Conservation (phyloP, 2,329 filamentous ascomycete species). For the Beauveria sp. region DNA sequence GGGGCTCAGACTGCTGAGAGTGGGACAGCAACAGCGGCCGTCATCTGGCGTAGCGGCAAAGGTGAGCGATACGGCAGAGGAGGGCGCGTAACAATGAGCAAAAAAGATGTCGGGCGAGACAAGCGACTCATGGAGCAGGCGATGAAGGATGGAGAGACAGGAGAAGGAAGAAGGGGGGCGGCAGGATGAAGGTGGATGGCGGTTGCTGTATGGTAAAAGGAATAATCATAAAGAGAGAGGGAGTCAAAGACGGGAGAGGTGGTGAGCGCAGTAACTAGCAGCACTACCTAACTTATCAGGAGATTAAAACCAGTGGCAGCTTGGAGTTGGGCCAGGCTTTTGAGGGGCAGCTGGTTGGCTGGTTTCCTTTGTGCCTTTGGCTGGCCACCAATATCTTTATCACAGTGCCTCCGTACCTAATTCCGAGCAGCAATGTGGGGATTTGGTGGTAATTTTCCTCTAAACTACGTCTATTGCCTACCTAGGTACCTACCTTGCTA, state of each 20-base stretch:
- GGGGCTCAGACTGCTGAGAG: constrained; percentile 20
- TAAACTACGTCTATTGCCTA: too few species aligned
- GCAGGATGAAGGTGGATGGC: background rate
- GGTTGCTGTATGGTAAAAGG: background rate
- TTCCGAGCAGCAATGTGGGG: too few species aligned
- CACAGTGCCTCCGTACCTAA: too few species aligned
- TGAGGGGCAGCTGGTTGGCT: too few species aligned
- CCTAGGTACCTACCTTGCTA: too few species aligned
- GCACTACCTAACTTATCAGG: background rate
- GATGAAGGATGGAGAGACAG: background rate
- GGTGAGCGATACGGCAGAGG: constrained; percentile 6
- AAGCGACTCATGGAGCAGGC: constrained; percentile 5
- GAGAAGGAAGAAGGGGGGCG: background rate
- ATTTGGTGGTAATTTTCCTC: too few species aligned
- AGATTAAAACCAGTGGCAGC: background rate
- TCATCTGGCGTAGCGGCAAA: constrained; percentile 17
- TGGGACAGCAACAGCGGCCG: constrained; percentile 15
- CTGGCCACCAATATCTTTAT: background rate
- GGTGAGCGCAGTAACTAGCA: background rate
- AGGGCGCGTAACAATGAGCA: constrained; percentile 15
- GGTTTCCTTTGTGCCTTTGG: background rate
- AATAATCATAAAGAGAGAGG: background rate
- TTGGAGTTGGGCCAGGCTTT: too few species aligned
- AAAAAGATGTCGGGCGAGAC: constrained; percentile 7
- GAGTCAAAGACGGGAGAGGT: background rate